Percentiles rank a stretch among this genome's conserved stretches.
Conservation (phyloP, 140 eudicot species). For the Senecio squalidus region DNA sequence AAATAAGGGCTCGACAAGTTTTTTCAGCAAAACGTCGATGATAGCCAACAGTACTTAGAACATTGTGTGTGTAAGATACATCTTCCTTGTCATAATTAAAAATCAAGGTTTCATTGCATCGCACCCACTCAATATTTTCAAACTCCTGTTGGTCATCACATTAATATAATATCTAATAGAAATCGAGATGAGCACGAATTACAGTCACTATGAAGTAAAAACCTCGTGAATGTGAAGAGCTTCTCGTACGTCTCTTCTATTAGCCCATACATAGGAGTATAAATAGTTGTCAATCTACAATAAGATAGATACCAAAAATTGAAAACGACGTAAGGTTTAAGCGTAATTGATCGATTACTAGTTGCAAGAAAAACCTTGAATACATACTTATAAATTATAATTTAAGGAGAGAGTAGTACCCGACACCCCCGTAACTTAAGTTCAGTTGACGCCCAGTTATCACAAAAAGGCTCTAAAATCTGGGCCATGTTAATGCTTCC, state of each 20-base stretch:
- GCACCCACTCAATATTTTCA: constrained; percentile 17
- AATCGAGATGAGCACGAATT: not conserved
- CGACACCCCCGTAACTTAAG: constrained; percentile 18
- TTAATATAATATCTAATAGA: not conserved
- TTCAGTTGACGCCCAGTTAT: constrained; percentile 3
- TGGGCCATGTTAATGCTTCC: not conserved
- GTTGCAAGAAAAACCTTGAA: too few species aligned
- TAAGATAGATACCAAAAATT: too few species aligned
- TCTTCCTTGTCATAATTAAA: not conserved
- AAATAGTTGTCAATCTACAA: constrained; percentile 12
- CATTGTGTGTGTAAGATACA: constrained; percentile 10
- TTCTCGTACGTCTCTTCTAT: too few species aligned
- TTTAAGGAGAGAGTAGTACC: not conserved
- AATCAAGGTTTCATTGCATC: constrained; percentile 12
- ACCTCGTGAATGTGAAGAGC: constrained; percentile 24
- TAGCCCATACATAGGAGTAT: constrained; percentile 23
- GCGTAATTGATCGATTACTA: too few species aligned
- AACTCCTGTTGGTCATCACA: not conserved
- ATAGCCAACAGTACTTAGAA: not conserved
- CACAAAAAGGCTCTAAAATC: constrained; percentile 11
- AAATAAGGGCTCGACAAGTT: constrained; percentile 19
- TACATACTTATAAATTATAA: too few species aligned
- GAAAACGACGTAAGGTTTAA: too few species aligned
- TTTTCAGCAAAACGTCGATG: constrained; percentile 14
- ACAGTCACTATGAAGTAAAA: not conserved